Evolutionary conservation across 2,329 filamentous ascomycete genomes (phyloP).

Genomic region (Aureobasidium sp.): DNA sequence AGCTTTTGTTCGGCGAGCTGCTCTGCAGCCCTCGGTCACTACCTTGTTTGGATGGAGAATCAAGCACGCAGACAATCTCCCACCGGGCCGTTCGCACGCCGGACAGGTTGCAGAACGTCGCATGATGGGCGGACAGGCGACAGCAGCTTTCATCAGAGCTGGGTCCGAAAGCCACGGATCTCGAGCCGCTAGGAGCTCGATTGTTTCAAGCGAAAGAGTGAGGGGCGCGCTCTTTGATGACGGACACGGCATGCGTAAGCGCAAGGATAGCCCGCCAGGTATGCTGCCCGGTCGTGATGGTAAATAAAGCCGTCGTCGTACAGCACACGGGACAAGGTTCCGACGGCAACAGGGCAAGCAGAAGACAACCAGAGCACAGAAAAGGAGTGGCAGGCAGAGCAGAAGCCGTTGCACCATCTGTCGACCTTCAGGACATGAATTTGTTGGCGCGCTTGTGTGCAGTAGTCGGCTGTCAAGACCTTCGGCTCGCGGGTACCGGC

Average conservation of each 20-base stretch:
- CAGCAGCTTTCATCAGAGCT: not conserved
- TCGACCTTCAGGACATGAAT: slow-evolving; percentile 9
- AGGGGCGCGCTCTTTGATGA: slow-evolving; percentile 11
- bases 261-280: slow-evolving; percentile 12
- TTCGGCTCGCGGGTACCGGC: slow-evolving; percentile 14
- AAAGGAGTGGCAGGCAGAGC: slow-evolving; percentile 2
- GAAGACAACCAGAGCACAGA: slow-evolving; percentile 11
- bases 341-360: slow-evolving; percentile 15
- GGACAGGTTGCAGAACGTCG: slow-evolving; percentile 3
- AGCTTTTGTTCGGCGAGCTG: not conserved
- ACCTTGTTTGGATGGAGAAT: not conserved
- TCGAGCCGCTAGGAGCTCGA: slow-evolving; percentile 7
- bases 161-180: not conserved
- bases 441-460: slow-evolving; percentile 15
- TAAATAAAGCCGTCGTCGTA: slow-evolving; percentile 10
- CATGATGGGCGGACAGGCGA: not conserved
- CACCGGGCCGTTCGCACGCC: not conserved
- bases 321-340: slow-evolving; percentile 13
- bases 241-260: slow-evolving; percentile 13
- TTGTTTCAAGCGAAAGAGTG: slow-evolving; percentile 13
- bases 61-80: not conserved
- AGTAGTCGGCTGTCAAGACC: slow-evolving; percentile 16
- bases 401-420: slow-evolving; percentile 13
- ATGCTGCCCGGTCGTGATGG: slow-evolving; percentile 10
- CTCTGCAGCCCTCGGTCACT: not conserved